These are phyloP conservation scores for Cryphonectria japonica DNA, from an alignment of 2,329 filamentous ascomycete genomes.

Conservation along the genomic window DNA sequence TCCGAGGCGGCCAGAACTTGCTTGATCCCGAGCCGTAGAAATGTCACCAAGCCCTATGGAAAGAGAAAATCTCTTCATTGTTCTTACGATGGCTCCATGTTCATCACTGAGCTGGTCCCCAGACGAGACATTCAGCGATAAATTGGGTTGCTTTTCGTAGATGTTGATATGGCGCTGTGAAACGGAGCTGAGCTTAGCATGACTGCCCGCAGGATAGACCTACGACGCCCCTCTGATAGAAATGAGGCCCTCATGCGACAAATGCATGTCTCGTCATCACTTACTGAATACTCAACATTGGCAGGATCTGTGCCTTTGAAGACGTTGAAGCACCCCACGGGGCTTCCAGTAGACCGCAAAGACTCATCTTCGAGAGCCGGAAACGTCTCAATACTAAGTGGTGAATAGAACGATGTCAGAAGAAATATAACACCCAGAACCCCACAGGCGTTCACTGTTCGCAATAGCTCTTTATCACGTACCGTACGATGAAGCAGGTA, in stretches of 20 bases:
- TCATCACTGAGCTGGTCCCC: neutral
- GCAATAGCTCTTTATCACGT: too few species aligned
- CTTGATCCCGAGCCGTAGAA: too few species aligned
- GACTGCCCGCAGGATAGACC: neutral
- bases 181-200: neutral
- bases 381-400: constrained; percentile 9
- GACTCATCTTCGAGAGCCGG: neutral
- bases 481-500: constrained; percentile 20
- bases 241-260: too few species aligned
- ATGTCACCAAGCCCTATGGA: neutral
- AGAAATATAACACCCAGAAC: neutral
- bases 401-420: neutral
- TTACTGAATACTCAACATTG: constrained; percentile 2
- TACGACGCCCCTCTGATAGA: neutral
- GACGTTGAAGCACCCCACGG: neutral
- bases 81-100: neutral
- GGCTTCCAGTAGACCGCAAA: neutral
- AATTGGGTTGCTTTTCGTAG: neutral
- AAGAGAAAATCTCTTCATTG: neutral
- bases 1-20: neutral
- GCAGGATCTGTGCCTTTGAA: constrained; percentile 7
- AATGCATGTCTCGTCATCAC: neutral
- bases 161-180: constrained; percentile 13
- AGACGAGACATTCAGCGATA: neutral
- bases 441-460: too few species aligned